phyloP scores from a whole-genome alignment of 1,139 yeast species.

The Kodamaea plutei region DNA sequence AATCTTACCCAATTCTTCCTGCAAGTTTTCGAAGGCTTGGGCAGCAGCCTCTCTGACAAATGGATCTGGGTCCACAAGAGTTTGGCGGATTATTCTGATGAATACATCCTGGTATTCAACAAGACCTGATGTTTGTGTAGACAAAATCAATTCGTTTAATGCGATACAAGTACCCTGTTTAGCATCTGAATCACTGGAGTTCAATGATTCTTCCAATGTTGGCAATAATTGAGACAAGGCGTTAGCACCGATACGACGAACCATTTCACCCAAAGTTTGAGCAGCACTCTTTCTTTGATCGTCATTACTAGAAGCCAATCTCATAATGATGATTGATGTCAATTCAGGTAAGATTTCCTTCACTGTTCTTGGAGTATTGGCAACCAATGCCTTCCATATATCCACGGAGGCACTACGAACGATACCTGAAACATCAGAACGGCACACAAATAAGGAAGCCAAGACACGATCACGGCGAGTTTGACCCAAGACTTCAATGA shows the following conservation, averaged over 20 bases:
- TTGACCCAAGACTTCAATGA: slow-evolving; percentile 76
- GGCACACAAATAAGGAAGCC: slow-evolving; percentile 82
- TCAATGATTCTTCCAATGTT: slow-evolving; percentile 66
- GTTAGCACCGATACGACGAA: slow-evolving; percentile 88
- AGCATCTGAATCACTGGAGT: slow-evolving; percentile 66
- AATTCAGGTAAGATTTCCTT: slow-evolving; percentile 87
- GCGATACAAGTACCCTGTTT: slow-evolving; percentile 98
- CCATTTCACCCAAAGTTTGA: slow-evolving; percentile 90
- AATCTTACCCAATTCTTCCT: slow-evolving; percentile 73
- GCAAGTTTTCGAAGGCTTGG: slow-evolving; percentile 81
- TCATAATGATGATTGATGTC: slow-evolving; percentile 72
- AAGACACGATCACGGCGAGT: slow-evolving; percentile 86
- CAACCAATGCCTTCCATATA: slow-evolving; percentile 95
- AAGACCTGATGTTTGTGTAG: slow-evolving; percentile 64
- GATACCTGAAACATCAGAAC: slow-evolving; percentile 84
- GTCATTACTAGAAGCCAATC: slow-evolving; percentile 77
- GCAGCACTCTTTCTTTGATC: slow-evolving; percentile 87
- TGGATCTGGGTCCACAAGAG: slow-evolving; percentile 70
- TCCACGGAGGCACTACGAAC: slow-evolving; percentile 92
- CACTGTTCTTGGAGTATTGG: slow-evolving; percentile 94
- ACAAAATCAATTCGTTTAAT: slow-evolving; percentile 74
- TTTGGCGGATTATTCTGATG: slow-evolving; percentile 70
- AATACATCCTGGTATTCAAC: slow-evolving; percentile 63
- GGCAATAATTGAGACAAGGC: slow-evolving; percentile 85
- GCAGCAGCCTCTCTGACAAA: slow-evolving; percentile 90